Conservation (phyloP, 164 flowering plant genomes). For the Saururus chinensis region DNA sequence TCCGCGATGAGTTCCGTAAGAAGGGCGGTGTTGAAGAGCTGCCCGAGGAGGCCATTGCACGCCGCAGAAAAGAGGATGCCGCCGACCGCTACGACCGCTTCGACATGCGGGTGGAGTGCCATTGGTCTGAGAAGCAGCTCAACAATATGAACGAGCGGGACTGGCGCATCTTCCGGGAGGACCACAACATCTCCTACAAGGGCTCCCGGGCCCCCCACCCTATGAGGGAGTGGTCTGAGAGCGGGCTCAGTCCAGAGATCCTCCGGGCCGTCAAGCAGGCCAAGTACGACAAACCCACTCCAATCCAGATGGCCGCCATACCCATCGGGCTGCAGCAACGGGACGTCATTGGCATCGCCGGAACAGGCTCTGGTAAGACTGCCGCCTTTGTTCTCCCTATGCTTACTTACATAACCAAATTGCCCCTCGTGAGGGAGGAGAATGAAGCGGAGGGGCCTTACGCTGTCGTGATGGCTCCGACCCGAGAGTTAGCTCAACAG, state of each 20-base stretch:
- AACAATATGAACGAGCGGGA: slow-evolving; percentile 91
- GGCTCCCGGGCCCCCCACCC: slow-evolving; percentile 81
- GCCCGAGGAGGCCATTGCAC: slow-evolving; percentile 69
- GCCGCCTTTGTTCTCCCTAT: slow-evolving; percentile 94
- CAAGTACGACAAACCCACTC: slow-evolving; percentile 72
- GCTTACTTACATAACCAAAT: slow-evolving; percentile 62
- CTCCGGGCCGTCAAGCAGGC: slow-evolving; percentile 70
- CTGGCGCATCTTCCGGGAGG: slow-evolving; percentile 87
- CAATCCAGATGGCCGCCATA: slow-evolving; percentile 92
- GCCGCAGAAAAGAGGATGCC: slow-evolving; percentile 51
- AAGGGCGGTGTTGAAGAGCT: slow-evolving; percentile 75
- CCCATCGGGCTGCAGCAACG: slow-evolving; percentile 82
- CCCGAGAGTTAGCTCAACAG: slow-evolving; percentile 88
- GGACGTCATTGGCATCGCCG: slow-evolving; percentile 87
- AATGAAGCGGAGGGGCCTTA: slow-evolving; percentile 88
- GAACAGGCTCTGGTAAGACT: slow-evolving; percentile 93
- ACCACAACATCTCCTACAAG: slow-evolving; percentile 75
- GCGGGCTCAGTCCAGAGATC: slow-evolving; percentile 50
- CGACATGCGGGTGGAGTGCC: slow-evolving; percentile 80
- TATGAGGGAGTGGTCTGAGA: slow-evolving; percentile 75
- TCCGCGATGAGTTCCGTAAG: slow-evolving; percentile 58
- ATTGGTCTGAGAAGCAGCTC: slow-evolving; percentile 76
- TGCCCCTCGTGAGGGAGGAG: slow-evolving; percentile 73
- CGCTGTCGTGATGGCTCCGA: slow-evolving; percentile 94
- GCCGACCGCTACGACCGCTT: slow-evolving; percentile 56